Evolutionary conservation across 2,329 filamentous ascomycete genomes (phyloP), one percentile per base, ranked within the genome.

Genomic region (Neophaeococcomyces aloes): DNA sequence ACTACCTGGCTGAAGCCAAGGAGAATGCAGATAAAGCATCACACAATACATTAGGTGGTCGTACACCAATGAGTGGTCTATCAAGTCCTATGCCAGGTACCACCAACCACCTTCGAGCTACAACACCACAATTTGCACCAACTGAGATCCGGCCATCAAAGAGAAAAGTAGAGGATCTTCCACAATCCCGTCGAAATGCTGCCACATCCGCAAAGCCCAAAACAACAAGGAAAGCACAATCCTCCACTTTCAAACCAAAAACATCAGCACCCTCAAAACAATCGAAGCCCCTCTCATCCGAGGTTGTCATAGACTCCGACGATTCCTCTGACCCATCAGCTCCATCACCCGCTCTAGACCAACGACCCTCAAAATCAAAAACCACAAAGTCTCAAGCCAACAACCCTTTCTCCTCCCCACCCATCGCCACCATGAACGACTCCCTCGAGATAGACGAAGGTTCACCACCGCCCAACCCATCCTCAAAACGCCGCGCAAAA

Each of bases 361-460:
- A 7, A 30, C 5, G 18, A 36, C 29, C 14, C 38, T 44, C 31
- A 18, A 33, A 31, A 34, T 10, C 34, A 33, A 31, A 31, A 23
- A 15, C 10, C 13, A 6, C 11, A 29, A 40, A 35, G 34, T 29
- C 29, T 13, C 14, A 29, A 41, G 15, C 38, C 19, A 19, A 17
- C 29, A 27, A 42, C 32, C 13, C n/a, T n/a, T n/a, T 31, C 21
- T n/a, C 38, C 10, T 29, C 25, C 13, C 15, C 36, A 8, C 18
- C 7, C 18, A 13, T 29, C 35, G 8, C 19, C 30, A 53, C 29
- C 65, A 69, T 52, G 27, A 52, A 53, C 30, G 46, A 65, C 14
- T 64, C 65, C 46, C 52, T 69, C n/a, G 68, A 69, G 34, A 69
- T 69, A 42, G 66, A 69, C 42, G 65, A 68, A 65, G 66, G 66